Percentiles rank a stretch among this genome's conserved stretches.
Evolutionary conservation across 176 grass and related monocot genomes (phyloP).

Genomic region (Triticum timopheevii): DNA sequence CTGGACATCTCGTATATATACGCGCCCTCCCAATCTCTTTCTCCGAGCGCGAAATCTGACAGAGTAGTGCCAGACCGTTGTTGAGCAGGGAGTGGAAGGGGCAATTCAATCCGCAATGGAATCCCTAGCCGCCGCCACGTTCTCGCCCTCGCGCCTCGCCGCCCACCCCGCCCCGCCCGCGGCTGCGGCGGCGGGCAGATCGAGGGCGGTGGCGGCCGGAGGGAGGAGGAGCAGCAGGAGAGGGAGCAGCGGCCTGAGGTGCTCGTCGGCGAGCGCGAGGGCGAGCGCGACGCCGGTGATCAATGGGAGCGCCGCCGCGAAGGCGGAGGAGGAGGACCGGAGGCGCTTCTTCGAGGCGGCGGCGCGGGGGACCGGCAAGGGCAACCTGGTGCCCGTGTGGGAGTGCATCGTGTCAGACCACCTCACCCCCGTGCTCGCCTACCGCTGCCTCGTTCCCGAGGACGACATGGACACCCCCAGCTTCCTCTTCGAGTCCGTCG

Average conservation of each 20-base stretch:
- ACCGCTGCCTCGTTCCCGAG: slow-evolving; percentile 71
- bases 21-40: not conserved
- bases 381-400: slow-evolving; percentile 74
- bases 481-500: slow-evolving; percentile 91
- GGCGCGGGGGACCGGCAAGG: slow-evolving; percentile 50
- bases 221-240: not conserved
- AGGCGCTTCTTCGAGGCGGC: slow-evolving; percentile 71
- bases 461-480: slow-evolving; percentile 68
- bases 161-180: not conserved
- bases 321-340: slow-evolving; percentile 46
- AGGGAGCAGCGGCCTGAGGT: not conserved
- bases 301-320: slow-evolving; percentile 34
- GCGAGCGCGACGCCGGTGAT: slow-evolving; percentile 5
- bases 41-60: slow-evolving; percentile 17
- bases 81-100: not conserved
- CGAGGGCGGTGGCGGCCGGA: slow-evolving; percentile 1
- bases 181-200: slow-evolving; percentile 5
- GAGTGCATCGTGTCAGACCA: slow-evolving; percentile 85
- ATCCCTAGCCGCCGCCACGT: slow-evolving; percentile 43
- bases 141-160: slow-evolving; percentile 31
- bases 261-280: slow-evolving; percentile 7
- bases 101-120: slow-evolving; percentile 34
- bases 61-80: not conserved
- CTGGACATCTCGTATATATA: slow-evolving; percentile 7
- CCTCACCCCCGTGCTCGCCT: slow-evolving; percentile 81